A percentile compares a stretch with the other conserved stretches of the same genome.
phyloP scores from a whole-genome alignment of 768 basidiomycete species.

The Kwoniella shandongensis region DNA sequence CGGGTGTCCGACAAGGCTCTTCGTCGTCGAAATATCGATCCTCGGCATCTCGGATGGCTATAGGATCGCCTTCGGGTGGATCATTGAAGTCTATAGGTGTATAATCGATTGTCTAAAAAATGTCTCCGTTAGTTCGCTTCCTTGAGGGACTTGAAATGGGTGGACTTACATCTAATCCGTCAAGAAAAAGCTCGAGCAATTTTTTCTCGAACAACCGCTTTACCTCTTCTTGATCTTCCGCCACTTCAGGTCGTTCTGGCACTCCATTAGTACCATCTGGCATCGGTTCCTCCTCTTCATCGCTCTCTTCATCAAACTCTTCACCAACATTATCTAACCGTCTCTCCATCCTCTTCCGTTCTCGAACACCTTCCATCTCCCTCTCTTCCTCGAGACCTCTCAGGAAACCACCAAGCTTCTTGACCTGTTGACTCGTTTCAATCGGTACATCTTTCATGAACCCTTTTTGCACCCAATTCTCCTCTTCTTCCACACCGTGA shows the following conservation, averaged over 20 bases:
- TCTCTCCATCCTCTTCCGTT: constrained; percentile 48
- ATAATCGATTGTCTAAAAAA: constrained; percentile 44
- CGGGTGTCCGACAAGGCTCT: constrained; percentile 28
- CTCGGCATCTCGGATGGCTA: constrained; percentile 37
- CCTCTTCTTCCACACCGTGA: constrained; percentile 26
- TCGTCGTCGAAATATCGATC: constrained; percentile 51
- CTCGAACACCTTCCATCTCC: constrained; percentile 57
- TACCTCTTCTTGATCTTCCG: constrained; percentile 40
- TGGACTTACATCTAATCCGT: constrained; percentile 50
- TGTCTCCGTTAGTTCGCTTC: neutral
- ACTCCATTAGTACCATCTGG: constrained; percentile 10
- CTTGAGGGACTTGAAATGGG: neutral
- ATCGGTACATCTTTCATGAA: constrained; percentile 21
- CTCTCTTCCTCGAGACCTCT: constrained; percentile 63
- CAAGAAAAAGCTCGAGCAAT: constrained; percentile 48
- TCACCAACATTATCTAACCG: constrained; percentile 68
- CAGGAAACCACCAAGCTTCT: constrained; percentile 56
- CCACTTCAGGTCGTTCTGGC: constrained; percentile 12
- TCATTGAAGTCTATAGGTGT: constrained; percentile 45
- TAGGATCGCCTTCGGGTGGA: constrained; percentile 37
- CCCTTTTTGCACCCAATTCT: constrained; percentile 25
- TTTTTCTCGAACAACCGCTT: constrained; percentile 40
- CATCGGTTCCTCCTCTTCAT: constrained; percentile 30
- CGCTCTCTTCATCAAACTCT: constrained; percentile 71
- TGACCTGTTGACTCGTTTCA: constrained; percentile 36